Conservation (phyloP, 306 rosid genomes). For the Cercis canadensis region DNA sequence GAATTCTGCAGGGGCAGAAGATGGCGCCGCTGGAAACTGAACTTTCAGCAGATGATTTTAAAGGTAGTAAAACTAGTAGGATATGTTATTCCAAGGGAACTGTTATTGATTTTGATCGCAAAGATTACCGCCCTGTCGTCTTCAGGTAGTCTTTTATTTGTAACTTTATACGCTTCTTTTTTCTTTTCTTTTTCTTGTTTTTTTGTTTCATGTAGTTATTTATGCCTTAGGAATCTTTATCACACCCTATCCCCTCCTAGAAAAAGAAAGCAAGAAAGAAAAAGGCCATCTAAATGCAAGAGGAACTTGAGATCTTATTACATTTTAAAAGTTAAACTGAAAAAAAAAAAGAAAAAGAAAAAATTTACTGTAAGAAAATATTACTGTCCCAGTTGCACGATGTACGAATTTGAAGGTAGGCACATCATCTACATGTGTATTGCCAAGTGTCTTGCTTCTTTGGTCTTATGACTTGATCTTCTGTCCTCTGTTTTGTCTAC, state of each 20-base stretch:
- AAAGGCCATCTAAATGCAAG: too few relatives aligned
- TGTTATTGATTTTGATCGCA: conserved; percentile 49
- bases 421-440: background rate
- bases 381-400: background rate
- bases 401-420: background rate
- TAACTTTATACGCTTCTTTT: background rate
- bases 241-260: too few relatives aligned
- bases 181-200: background rate
- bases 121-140: conserved; percentile 51
- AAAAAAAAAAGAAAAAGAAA: background rate
- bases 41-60: conserved; percentile 42
- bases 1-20: conserved; percentile 29
- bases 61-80: conserved; percentile 31
- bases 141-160: conserved; percentile 38
- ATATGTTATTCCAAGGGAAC: conserved; percentile 29
- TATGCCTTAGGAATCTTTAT: background rate
- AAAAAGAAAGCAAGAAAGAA: too few relatives aligned
- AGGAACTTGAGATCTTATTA: too few relatives aligned
- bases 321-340: too few relatives aligned
- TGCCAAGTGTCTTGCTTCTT: too few relatives aligned
- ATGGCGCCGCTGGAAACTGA: conserved; percentile 44
- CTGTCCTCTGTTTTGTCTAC: background rate
- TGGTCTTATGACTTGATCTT: background rate
- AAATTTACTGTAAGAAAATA: background rate
- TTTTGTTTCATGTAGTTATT: background rate